Base-by-base conservation (phyloP, 805 yeast genomes). In the Barnettozyma populi region DNA sequence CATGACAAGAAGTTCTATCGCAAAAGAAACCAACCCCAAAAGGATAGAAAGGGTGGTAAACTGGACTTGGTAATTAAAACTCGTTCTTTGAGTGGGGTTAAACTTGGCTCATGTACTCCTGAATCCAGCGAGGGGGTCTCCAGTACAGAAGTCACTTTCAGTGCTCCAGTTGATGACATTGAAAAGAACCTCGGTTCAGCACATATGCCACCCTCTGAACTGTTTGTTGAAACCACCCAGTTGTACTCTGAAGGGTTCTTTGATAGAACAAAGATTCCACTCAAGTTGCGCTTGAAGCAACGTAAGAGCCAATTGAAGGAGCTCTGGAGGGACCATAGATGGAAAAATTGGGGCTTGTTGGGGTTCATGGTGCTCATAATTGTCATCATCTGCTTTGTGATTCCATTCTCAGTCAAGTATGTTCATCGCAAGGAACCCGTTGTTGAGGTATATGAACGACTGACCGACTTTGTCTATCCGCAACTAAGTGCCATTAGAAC, bases 401-500 rank as follows among this genome's bases (percentile, higher is more conserved):
- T 51, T 18, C 52, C 52, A 14, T 24, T 34, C 7, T 37, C 18
- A 21, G n/a, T 20, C 9, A 21, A 19, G 18, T 20, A 37, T 19
- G 16, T 8, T 7, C 19, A 51, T 44, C 18, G 16, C 42, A 4
- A 29, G n/a, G 48, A 54, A 5, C 41, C 54, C 16, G 23, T 20
- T 20, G 20, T 35, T 8, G 43, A 54, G 13, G 65, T 62, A 20
- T 54, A 60, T 48, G 78, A 72, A 45, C 52, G 70, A 10, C 66
- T 81, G 54, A 68, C 84, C 0, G 55, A 60, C 11, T 84, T 85
- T 60, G 54, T 60, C 11, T 86, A 84, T 58, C 82, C 82, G 4
- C 64, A 65, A 14, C 68, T 85, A 31, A 58, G 74, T 32, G 82
- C 86, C 1, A 73, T 84, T 46, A 69, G 94, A 53, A 71, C 84